Evolutionary conservation across 2,329 filamentous ascomycete genomes (phyloP).

Genomic region (Zymoseptoria passerinii): DNA sequence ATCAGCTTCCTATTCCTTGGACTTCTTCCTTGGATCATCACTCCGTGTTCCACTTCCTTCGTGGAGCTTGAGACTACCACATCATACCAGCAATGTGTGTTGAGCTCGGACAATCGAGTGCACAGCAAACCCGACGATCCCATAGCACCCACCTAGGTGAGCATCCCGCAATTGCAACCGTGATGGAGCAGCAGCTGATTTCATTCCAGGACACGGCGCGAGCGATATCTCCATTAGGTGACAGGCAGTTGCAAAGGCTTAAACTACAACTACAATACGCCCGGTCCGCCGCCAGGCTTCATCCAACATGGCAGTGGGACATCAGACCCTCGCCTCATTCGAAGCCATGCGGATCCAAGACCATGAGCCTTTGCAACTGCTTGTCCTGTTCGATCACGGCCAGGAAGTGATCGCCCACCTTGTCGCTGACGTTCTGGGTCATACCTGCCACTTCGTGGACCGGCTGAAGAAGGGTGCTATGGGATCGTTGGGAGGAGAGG

Average conservation of each 20-base stretch:
- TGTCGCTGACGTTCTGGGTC: conserved; percentile 72
- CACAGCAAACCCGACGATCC: conserved; percentile 22
- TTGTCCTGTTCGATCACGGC: conserved; percentile 58
- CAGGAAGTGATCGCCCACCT: conserved; percentile 67
- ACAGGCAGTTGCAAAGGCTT: conserved; percentile 16
- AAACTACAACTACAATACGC: conserved; percentile 3
- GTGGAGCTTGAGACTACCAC: neutral
- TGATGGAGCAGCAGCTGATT: conserved; percentile 5
- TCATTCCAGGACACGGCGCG: conserved; percentile 24
- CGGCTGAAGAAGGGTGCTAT: conserved; percentile 46
- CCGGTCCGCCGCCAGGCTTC: conserved; percentile 14
- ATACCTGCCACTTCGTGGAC: conserved; percentile 55
- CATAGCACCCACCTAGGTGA: conserved; percentile 21
- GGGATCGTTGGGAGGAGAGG: conserved; percentile 48
- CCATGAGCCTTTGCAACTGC: conserved; percentile 33
- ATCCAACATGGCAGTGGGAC: conserved; percentile 6
- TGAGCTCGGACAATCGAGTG: conserved; percentile 15
- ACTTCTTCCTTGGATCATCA: neutral
- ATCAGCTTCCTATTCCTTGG: neutral
- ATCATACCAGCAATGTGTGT: conserved; percentile 20
- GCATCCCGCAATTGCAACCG: conserved; percentile 2
- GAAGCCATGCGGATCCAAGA: conserved; percentile 26
- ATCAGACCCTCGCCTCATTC: neutral
- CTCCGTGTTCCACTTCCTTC: neutral
- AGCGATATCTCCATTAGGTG: conserved; percentile 28